Conservation (phyloP, 495 filamentous ascomycete species). For the Acidiella bohemica region DNA sequence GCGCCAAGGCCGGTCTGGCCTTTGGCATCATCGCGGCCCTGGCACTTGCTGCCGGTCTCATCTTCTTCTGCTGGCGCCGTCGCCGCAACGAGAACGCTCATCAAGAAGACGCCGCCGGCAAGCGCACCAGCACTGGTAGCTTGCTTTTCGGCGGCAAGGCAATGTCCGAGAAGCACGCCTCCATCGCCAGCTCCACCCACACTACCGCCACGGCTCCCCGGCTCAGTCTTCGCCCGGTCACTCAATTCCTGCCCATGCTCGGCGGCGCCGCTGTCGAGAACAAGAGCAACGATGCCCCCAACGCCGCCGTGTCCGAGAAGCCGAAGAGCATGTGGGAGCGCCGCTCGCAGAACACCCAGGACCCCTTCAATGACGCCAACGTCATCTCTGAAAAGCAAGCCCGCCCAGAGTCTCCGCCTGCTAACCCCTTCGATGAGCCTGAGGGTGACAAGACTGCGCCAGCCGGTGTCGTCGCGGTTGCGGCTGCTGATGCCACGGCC, state of each 20-base stretch:
- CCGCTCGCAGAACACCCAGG: conserved; percentile 28
- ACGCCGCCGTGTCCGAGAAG: conserved; percentile 19
- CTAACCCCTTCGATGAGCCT: conserved; percentile 20
- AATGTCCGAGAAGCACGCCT: conserved; percentile 10
- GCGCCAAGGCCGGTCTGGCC: conserved; percentile 70
- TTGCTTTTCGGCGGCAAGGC: conserved; percentile 20
- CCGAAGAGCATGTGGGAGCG: conserved; percentile 34
- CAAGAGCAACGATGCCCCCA: conserved; percentile 20
- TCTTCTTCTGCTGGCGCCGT: conserved; percentile 54
- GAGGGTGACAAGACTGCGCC: conserved; percentile 2
- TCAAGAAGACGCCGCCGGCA: conserved; percentile 37
- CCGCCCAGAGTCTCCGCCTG: conserved; percentile 1
- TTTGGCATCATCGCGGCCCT: conserved; percentile 62
- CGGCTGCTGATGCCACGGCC: conserved; percentile 31
- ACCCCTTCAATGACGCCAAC: conserved; percentile 28
- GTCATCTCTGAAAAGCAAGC: conserved; percentile 9
- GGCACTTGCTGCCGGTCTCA: conserved; percentile 43
- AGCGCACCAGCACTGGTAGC: conserved; percentile 35
- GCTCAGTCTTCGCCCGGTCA: conserved; percentile 75
- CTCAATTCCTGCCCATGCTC: conserved; percentile 62
- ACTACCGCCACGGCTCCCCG: conserved; percentile 49
- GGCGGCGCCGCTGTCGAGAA: conserved; percentile 33
- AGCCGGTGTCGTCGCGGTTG: conserved; percentile 19
- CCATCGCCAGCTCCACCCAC: conserved; percentile 31
- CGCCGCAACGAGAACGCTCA: conserved; percentile 43